Base-by-base conservation (phyloP, 108 stramenopile genomes). In the Skeletonema tropicum region DNA sequence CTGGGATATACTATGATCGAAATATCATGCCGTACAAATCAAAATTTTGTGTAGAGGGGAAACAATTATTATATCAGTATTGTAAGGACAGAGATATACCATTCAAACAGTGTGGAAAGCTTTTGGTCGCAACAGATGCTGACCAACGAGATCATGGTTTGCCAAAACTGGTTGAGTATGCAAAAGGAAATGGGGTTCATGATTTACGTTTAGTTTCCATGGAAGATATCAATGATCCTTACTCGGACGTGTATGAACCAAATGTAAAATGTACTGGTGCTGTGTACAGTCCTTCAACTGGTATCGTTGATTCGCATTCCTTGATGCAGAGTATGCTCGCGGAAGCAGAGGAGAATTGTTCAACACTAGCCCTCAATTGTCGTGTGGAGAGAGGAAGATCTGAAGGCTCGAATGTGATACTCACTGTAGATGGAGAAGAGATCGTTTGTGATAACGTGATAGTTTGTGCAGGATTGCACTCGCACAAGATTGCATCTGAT, bases 251-350 rank as follows among this genome's bases (percentile, higher is more conserved):
- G 45, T 67, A 90, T 65, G 94, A 95, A 75, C 92, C 90, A 45
- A 70, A 85, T 64, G 80, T 95, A 0, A 36, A 70, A 5, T 89
- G 78, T 61, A 33, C 60, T 10, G 92, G 90, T 6, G 94, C 87
- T 9, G 76, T 92, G 3, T 84, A 79, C 63, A 93, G 92, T 12
- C 94, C 94, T 2, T 92, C 90, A 7, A 93, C 94, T 1, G 94
- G 94, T 5, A 77, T 95, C 29, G 71, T 95, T 19, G 91, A 95
- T 84, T 84, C 88, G 2, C 92, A 95, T 76, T 67, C 85, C 2
- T 84, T 89, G 29, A 79, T 89, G 78, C 62, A 72, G 3, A 82
- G 73, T 83, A 73, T 95, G 36, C 73, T 93, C 62, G 88, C 75
- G 12, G 94, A 92, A 60, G 88, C 89, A 5, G 88, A 95, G 82